Conservation (phyloP, 169 alveolate genomes). For the Eimeria necatrix region DNA sequence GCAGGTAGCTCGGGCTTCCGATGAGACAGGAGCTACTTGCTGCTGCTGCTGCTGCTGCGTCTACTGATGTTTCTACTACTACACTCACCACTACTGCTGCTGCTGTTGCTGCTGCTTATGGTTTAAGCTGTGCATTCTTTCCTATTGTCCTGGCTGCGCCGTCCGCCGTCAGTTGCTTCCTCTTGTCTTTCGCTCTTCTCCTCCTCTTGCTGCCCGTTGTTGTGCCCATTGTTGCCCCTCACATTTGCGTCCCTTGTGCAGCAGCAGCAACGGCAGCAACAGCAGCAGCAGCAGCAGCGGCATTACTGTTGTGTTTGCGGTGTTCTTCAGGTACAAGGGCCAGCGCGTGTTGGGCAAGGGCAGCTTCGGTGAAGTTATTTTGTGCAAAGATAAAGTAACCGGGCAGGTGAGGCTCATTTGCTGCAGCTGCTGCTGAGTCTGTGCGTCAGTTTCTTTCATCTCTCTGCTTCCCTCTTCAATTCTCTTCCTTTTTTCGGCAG, state of each 20-base stretch:
- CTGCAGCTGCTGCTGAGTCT: too few relatives aligned
- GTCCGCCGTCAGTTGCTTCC: too few relatives aligned
- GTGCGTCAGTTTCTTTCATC: not conserved
- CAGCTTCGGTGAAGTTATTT: slow-evolving; percentile 95
- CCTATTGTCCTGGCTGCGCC: too few relatives aligned
- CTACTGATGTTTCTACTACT: not conserved
- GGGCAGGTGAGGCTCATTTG: slow-evolving; percentile 19
- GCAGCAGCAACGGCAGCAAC: not conserved
- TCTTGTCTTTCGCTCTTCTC: not conserved
- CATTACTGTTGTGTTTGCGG: not conserved
- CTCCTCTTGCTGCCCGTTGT: not conserved
- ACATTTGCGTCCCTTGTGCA: not conserved
- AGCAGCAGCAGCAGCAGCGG: not conserved
- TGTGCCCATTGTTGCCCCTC: not conserved
- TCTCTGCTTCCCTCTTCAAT: too few relatives aligned
- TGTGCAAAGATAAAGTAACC: slow-evolving; percentile 92
- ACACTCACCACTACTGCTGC: too few relatives aligned
- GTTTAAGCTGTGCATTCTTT: too few relatives aligned
- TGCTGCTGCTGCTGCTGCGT: not conserved
- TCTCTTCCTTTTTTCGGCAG: too few relatives aligned
- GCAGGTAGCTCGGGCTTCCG: too few relatives aligned
- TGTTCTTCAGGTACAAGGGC: slow-evolving; percentile 91
- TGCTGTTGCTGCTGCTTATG: not conserved
- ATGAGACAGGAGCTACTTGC: not conserved
- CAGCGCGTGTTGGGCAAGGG: slow-evolving; percentile 95